Conservation (phyloP, 2,329 filamentous ascomycete species). For the Xylariaceae sp. region DNA sequence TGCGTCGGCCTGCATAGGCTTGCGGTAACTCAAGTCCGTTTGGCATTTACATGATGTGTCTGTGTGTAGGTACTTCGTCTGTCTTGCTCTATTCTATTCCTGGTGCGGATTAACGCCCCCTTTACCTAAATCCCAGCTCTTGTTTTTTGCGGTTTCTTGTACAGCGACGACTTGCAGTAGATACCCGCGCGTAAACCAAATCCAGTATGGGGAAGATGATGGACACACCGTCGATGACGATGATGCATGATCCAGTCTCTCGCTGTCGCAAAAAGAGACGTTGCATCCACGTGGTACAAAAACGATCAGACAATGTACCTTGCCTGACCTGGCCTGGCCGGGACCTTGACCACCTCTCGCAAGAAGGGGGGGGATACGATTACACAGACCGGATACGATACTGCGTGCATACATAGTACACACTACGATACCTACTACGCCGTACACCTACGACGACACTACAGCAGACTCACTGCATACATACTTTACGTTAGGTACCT, state of each 20-base stretch:
- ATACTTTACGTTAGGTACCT: too few relatives aligned
- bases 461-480: background rate
- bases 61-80: too few relatives aligned
- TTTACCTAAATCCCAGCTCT: too few relatives aligned
- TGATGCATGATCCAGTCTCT: constrained; percentile 1
- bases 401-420: background rate
- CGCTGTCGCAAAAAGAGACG: constrained; percentile 4
- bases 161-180: background rate
- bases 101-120: too few relatives aligned
- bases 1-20: too few relatives aligned
- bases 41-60: too few relatives aligned
- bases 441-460: too few relatives aligned
- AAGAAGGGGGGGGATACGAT: background rate
- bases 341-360: background rate
- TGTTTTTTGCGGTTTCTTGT: too few relatives aligned
- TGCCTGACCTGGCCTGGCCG: background rate
- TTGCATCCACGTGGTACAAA: constrained; percentile 10
- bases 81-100: too few relatives aligned
- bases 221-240: background rate
- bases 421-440: too few relatives aligned
- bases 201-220: background rate
- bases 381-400: background rate
- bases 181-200: too few relatives aligned
- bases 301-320: background rate
- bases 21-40: too few relatives aligned